Conservation (phyloP, 208 protist species). For the Balamuthia mandrillaris region DNA sequence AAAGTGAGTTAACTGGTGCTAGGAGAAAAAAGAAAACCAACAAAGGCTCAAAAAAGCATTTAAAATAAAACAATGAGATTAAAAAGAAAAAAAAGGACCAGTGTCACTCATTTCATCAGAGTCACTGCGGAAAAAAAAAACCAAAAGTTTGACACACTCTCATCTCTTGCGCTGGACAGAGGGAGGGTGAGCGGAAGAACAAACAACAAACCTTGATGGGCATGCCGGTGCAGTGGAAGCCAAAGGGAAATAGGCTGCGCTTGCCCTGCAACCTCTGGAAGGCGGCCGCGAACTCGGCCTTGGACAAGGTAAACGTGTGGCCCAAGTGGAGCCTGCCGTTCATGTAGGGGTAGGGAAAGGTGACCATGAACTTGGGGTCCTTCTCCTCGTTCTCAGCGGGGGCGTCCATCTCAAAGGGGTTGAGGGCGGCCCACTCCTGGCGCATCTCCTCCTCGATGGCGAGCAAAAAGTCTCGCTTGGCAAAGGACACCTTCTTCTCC, state of each 20-base stretch:
- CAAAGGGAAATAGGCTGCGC: slow-evolving; percentile 98
- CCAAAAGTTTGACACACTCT: too few relatives aligned
- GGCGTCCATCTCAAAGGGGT: slow-evolving; percentile 79
- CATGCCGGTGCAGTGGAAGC: slow-evolving; percentile 99
- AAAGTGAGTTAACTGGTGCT: too few relatives aligned
- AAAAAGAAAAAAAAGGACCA: too few relatives aligned
- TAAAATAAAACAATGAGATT: too few relatives aligned
- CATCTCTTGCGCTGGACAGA: too few relatives aligned
- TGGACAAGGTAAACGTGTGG: slow-evolving; percentile 98
- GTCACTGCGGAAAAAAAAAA: too few relatives aligned
- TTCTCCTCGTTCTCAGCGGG: slow-evolving; percentile 30
- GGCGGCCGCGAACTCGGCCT: slow-evolving; percentile 96
- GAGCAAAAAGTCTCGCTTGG: slow-evolving; percentile 74
- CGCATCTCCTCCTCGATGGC: slow-evolving; percentile 73
- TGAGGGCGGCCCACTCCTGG: slow-evolving; percentile 70
- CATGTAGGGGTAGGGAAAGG: slow-evolving; percentile 99
- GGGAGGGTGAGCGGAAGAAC: too few relatives aligned
- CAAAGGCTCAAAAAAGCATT: too few relatives aligned
- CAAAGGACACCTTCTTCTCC: slow-evolving; percentile 10
- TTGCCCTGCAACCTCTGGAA: slow-evolving; percentile 96
- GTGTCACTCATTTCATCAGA: too few relatives aligned
- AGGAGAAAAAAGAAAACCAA: too few relatives aligned
- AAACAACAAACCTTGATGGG: too few relatives aligned
- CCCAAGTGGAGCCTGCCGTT: slow-evolving; percentile 98
- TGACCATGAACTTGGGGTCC: slow-evolving; percentile 92